Evolutionary conservation across 2,329 filamentous ascomycete genomes (phyloP), one percentile per base, ranked within the genome.

Genomic region (Apiospora malaysiana): DNA sequence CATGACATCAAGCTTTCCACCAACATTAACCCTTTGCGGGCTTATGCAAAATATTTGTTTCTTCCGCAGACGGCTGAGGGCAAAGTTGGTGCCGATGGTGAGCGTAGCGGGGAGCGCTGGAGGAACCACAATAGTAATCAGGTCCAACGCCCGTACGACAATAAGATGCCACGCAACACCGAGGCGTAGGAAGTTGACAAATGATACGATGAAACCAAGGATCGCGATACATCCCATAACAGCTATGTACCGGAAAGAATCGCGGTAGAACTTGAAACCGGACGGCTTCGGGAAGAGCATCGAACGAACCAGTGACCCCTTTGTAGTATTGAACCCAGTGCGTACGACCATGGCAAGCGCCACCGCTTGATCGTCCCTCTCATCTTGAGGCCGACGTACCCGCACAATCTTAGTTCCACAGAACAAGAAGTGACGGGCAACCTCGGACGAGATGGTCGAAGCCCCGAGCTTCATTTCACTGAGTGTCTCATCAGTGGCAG

Each of bases 241-340:
- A 4, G 93, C 94, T 72, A 99, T 98, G 80, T 99, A 99, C 27
- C 95, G 91, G 83, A 99, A 99, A 0, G 95, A 98, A 81, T 99
- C 96, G 56, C 94, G 90, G 81, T 99, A 99, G 80, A 99, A 99
- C 78, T 97, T 98, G 88, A 99, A 99, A 0, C 95, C 95, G 0
- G 95, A 97, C 1, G 96, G 96, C 78, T 99, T 99, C 0, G 96
- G 97, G 79, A 99, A 99, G 47, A 99, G 88, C 95, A 99, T 99
- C 0, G 96, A 98, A 32, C 96, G 92, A 71, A 99, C 94, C 23
- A 99, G 85, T 12, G 96, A 94, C 32, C 96, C 96, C 80, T 99
- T 99, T 1, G 96, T 99, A 0, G 96, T 99, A 80, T 97, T 97
- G 83, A 99, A 99, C 1, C 96, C 96, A 2, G 95, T 99, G 73